Conservation (phyloP, 495 filamentous ascomycete species). For the Penicillium chermesinum region DNA sequence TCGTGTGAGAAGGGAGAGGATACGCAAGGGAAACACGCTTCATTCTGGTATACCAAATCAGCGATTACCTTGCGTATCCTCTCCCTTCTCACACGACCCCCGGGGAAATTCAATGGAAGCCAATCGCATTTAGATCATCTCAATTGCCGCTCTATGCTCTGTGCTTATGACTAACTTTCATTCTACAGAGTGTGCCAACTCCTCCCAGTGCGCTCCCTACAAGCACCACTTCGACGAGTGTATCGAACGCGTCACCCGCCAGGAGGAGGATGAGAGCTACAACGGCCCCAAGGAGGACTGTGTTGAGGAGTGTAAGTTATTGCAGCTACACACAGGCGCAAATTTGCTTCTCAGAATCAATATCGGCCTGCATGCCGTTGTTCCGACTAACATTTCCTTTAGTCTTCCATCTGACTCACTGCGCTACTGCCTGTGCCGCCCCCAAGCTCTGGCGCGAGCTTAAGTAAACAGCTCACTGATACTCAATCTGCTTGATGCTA, state of each 20-base stretch:
- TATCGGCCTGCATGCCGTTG: background rate
- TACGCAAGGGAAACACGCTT: slow-evolving; percentile 4
- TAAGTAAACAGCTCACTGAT: slow-evolving; percentile 58
- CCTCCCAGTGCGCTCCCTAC: slow-evolving; percentile 72
- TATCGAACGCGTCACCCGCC: slow-evolving; percentile 81
- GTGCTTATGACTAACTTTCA: slow-evolving; percentile 13
- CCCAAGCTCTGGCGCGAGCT: slow-evolving; percentile 89
- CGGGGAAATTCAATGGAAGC: slow-evolving; percentile 13
- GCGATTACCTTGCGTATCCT: slow-evolving; percentile 2
- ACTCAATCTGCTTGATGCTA: slow-evolving; percentile 1
- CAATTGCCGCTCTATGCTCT: background rate
- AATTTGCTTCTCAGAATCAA: too few species aligned
- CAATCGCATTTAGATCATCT: slow-evolving; percentile 3
- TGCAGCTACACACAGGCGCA: background rate
- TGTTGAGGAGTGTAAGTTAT: slow-evolving; percentile 96
- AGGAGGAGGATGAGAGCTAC: slow-evolving; percentile 60
- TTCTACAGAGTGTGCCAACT: slow-evolving; percentile 74
- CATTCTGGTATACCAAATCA: background rate
- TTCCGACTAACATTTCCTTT: slow-evolving; percentile 8
- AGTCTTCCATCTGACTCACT: slow-evolving; percentile 99
- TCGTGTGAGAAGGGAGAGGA: slow-evolving; percentile 1
- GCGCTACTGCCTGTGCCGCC: slow-evolving; percentile 83
- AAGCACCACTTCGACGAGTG: slow-evolving; percentile 99
- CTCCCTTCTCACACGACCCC: background rate
- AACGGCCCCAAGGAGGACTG: slow-evolving; percentile 80